Evolutionary conservation across 2,329 filamentous ascomycete genomes (phyloP).

Genomic region (Neoascochyta sp.): DNA sequence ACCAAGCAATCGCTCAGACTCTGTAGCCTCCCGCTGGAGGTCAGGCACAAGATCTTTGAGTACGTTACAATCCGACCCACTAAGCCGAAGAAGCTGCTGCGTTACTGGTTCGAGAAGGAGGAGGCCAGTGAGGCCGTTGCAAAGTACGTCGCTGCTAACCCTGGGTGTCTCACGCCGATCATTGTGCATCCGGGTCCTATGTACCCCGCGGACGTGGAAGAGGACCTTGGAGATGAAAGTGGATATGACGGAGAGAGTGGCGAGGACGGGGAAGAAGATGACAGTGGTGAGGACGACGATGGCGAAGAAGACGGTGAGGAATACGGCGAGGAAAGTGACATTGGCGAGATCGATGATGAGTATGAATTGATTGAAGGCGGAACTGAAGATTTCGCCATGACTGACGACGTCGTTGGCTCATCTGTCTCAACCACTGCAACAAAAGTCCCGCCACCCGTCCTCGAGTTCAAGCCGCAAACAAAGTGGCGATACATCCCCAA

Average conservation of each 20-base stretch:
- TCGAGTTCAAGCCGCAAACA: conserved; percentile 11
- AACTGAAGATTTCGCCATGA: conserved; percentile 5
- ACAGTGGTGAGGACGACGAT: conserved; percentile 7
- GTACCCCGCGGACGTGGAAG: conserved; percentile 5
- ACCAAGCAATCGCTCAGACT: conserved; percentile 5
- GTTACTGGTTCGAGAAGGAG: conserved; percentile 36
- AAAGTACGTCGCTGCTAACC: conserved; percentile 7
- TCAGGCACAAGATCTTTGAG: conserved; percentile 31
- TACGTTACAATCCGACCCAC: conserved; percentile 12
- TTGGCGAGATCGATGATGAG: conserved; percentile 6
- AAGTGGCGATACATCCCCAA: conserved; percentile 38
- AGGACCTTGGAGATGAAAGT: conserved; percentile 5
- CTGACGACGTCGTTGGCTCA: conserved; percentile 4
- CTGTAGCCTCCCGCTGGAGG: conserved; percentile 29
- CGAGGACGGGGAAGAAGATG: conserved; percentile 7
- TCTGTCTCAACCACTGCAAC: conserved; percentile 2
- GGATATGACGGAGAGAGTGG: conserved; percentile 3
- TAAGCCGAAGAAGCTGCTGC: conserved; percentile 25
- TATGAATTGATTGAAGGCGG: conserved; percentile 1
- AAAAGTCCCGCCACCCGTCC: conserved; percentile 5
- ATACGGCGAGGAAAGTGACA: conserved; percentile 6
- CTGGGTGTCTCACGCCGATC: conserved; percentile 7
- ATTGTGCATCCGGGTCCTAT: conserved; percentile 8
- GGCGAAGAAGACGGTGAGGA: conserved; percentile 9
- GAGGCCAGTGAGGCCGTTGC: conserved; percentile 21